Evolutionary conservation across 139 green algal genomes (phyloP).

Genomic region (Haematococcus sp.): DNA sequence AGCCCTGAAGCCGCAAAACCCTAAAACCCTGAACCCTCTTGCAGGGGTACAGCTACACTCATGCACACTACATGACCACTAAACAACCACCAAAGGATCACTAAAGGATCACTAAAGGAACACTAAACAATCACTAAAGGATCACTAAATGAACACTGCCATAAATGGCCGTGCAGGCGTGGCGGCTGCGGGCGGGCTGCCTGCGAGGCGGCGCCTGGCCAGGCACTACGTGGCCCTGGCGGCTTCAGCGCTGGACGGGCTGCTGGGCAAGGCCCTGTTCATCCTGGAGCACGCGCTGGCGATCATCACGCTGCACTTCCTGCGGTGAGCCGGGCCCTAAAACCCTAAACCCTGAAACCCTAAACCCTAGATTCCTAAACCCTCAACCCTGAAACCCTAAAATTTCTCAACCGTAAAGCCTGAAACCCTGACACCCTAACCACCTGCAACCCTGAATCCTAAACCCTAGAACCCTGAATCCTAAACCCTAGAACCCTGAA

Average conservation of each 20-base stretch:
- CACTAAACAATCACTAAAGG: no score
- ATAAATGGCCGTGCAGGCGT: not conserved
- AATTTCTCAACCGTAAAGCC: no score
- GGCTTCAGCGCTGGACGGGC: conserved; percentile 19
- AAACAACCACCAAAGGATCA: no score
- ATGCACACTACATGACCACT: no score
- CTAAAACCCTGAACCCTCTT: no score
- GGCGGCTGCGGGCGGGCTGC: conserved; percentile 6
- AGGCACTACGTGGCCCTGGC: conserved; percentile 24
- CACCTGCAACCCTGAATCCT: not conserved
- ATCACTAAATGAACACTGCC: no score
- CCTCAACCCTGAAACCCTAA: not conserved
- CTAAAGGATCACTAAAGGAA: no score
- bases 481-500: no score
- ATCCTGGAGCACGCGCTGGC: conserved; percentile 53
- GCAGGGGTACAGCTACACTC: no score
- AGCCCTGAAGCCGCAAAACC: no score
- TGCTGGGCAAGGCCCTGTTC: conserved; percentile 35
- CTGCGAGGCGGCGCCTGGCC: conserved; percentile 24
- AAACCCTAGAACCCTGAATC: not conserved
- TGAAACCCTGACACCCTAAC: not conserved
- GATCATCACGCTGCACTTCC: conserved; percentile 46
- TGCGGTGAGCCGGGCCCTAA: conserved; percentile 37
- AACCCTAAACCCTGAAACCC: not conserved
- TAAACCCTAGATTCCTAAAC: no score